Evolutionary conservation across 805 yeast species (phyloP).

Genomic region (Hanseniaspora taiwanica): DNA sequence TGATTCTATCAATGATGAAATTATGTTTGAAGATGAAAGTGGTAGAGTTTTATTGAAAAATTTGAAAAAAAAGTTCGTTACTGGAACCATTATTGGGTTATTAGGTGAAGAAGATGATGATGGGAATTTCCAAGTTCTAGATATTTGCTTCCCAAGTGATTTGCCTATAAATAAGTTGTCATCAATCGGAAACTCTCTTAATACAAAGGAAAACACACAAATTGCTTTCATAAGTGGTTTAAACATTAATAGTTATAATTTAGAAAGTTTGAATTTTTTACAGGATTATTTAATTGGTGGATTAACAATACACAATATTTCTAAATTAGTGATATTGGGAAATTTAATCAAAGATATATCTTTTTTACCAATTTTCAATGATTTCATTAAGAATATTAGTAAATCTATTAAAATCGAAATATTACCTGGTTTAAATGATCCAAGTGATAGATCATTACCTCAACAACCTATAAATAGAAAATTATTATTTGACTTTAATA

Average conservation of each 20-base stretch:
- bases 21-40: conserved; percentile 82
- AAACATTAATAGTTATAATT: conserved; percentile 34
- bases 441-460: conserved; percentile 73
- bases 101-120: conserved; percentile 75
- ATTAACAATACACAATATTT: conserved; percentile 63
- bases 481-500: conserved; percentile 38
- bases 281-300: conserved; percentile 65
- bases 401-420: conserved; percentile 54
- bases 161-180: conserved; percentile 33
- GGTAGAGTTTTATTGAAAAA: conserved; percentile 64
- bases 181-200: too few relatives aligned
- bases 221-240: conserved; percentile 73
- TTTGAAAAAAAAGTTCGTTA: conserved; percentile 53
- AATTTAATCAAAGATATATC: conserved; percentile 30
- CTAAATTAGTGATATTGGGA: conserved; percentile 10
- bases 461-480: conserved; percentile 84
- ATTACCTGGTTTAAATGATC: conserved; percentile 80
- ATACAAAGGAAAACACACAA: conserved; percentile 24
- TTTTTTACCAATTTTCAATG: conserved; percentile 45
- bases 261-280: conserved; percentile 40
- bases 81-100: conserved; percentile 81
- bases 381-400: conserved; percentile 41
- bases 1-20: conserved; percentile 42
- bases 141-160: conserved; percentile 56
- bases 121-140: conserved; percentile 77